phyloP scores from a whole-genome alignment of 2,329 filamentous ascomycete genomes.

The Basipetospora chlamydospora region DNA sequence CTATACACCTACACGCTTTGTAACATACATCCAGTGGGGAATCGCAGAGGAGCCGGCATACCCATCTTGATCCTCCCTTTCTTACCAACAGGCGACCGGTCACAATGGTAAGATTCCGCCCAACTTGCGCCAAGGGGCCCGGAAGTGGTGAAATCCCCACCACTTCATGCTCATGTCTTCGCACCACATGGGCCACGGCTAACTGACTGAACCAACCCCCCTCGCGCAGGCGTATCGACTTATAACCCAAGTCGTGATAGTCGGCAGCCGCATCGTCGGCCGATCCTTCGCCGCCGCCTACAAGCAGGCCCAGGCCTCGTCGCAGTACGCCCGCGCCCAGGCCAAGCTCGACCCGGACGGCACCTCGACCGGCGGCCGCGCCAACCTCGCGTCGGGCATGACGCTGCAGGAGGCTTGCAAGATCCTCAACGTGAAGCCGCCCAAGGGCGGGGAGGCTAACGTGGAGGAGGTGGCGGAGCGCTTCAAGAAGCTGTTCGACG shows the following conservation, averaged over 20 bases:
- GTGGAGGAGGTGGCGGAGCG: slow-evolving; percentile 67
- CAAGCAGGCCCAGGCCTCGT: slow-evolving; percentile 81
- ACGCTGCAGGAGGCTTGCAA: slow-evolving; percentile 94
- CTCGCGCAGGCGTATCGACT: slow-evolving; percentile 21
- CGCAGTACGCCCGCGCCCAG: slow-evolving; percentile 63
- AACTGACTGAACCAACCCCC: not conserved
- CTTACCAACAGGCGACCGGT: too few species aligned
- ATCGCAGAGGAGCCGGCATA: too few species aligned
- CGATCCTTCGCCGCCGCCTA: slow-evolving; percentile 90
- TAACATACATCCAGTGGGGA: too few species aligned
- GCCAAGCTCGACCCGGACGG: slow-evolving; percentile 39
- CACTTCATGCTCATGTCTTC: too few species aligned
- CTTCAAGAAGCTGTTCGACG: slow-evolving; percentile 90
- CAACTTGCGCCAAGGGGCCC: not conserved
- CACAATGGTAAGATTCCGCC: slow-evolving; percentile 5
- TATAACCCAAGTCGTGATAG: slow-evolving; percentile 83
- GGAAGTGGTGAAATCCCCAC: not conserved
- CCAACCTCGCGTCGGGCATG: slow-evolving; percentile 53
- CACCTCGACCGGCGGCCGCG: slow-evolving; percentile 29
- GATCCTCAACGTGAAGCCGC: slow-evolving; percentile 90
- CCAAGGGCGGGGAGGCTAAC: slow-evolving; percentile 61
- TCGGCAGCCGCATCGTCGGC: slow-evolving; percentile 80
- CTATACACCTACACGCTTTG: not conserved
- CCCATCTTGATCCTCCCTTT: not conserved
- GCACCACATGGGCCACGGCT: too few species aligned